phyloP scores from a whole-genome alignment of 2,329 filamentous ascomycete species.

The Fusarium dlaminii region DNA sequence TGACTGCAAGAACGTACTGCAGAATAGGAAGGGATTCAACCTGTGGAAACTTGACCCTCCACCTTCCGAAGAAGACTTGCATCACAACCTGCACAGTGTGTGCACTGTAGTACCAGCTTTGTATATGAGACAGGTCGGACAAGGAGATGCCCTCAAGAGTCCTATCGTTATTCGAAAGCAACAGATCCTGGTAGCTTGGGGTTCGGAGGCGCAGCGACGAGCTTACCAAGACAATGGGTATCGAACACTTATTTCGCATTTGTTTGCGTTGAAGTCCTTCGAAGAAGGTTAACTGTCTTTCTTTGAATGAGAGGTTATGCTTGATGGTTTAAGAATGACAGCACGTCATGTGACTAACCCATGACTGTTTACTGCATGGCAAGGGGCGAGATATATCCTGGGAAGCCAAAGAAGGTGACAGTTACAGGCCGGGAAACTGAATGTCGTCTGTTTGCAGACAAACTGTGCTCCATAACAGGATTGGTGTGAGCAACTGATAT shows the following conservation, averaged over 20 bases:
- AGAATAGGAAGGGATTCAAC: slow-evolving; percentile 50
- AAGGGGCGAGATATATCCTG: background rate
- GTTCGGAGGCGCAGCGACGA: slow-evolving; percentile 45
- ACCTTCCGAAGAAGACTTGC: slow-evolving; percentile 46
- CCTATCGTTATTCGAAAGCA: slow-evolving; percentile 50
- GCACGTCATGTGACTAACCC: background rate
- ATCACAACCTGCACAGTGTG: slow-evolving; percentile 46
- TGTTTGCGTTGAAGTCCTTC: slow-evolving; percentile 39
- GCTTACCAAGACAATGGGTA: slow-evolving; percentile 43
- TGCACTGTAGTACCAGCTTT: slow-evolving; percentile 50
- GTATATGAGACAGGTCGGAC: slow-evolving; percentile 50
- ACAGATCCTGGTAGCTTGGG: slow-evolving; percentile 52
- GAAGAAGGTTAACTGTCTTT: slow-evolving; percentile 28
- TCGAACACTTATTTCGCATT: slow-evolving; percentile 43
- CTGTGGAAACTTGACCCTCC: slow-evolving; percentile 45
- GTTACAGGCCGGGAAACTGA: background rate
- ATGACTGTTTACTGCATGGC: background rate
- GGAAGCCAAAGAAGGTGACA: background rate
- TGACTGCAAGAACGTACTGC: slow-evolving; percentile 50
- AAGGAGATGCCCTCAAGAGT: slow-evolving; percentile 46
- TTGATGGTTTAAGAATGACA: background rate
- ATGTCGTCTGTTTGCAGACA: background rate
- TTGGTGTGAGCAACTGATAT: background rate
- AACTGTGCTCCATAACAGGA: background rate
- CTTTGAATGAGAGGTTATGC: slow-evolving; percentile 1